Evolutionary conservation across 768 basidiomycete genomes (phyloP), one percentile per base, ranked within the genome.

Genomic region (Candolleomyces eurysporus): DNA sequence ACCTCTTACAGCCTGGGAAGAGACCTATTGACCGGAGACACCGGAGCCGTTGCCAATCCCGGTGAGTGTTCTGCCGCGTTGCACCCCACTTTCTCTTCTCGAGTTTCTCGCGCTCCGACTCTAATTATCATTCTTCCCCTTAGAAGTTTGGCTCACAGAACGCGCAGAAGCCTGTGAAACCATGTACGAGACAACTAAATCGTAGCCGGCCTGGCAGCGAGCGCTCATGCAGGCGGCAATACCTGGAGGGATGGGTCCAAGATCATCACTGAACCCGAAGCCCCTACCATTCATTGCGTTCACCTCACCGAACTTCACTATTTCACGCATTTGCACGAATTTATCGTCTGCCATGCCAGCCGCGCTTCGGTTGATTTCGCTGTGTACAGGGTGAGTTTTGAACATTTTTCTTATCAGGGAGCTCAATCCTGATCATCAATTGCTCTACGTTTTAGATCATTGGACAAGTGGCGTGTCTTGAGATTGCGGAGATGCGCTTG

Each of bases 331-430:
- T 88, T 87, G 21, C 92, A 95, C 68, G 92, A 87, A 64, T 95
- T 95, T 70, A 87, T 95, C 72, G 90, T 96, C n/a, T 92, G 90
- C 68, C 93, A 96, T 73, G 93, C 92, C n/a, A 93, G 91, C 68
- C 91, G 92, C 69, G 91, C 90, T 69, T 91, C 89, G 13, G 88
- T 90, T 52, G 78, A 78, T 69, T 60, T 75, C 54, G 87, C 87
- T 19, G 81, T 85, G 19, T 88, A 88, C 75, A 87, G 26, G 26
- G 26, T 26, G 26, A 26, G 26, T 26, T 26, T 26, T 4, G 26
- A 26, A 4, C 26, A 26, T 26, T 26, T 26, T 26, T 26, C 26
- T 26, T 26, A 26, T 26, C 26, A 26, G 26, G 26, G 2, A 26
- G 26, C 26, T 26, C 26, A 26, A 26, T 26, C 26, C 26, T 4